These are phyloP conservation scores for Chytridiales sp. DNA, from an alignment of 371 early-diverging fungal genomes.

Conservation along the genomic window DNA sequence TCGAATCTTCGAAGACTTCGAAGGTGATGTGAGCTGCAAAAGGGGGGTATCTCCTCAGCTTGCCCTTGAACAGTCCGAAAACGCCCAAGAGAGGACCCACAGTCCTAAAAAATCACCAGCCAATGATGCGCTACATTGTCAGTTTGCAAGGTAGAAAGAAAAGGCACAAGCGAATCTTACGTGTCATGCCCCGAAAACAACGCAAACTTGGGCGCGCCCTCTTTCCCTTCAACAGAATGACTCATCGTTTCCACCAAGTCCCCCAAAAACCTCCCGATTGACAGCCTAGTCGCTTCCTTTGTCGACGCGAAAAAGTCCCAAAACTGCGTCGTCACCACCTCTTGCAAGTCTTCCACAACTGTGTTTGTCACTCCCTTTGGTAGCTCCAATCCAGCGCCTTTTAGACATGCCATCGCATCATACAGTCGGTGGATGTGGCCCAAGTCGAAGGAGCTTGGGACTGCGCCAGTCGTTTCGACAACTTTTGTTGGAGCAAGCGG, in stretches of 20 bases:
- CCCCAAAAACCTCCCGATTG: constrained; percentile 55
- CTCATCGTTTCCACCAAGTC: constrained; percentile 54
- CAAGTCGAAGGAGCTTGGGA: constrained; percentile 3
- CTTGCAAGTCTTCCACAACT: constrained; percentile 28
- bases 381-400: constrained; percentile 50
- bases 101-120: constrained; percentile 45
- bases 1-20: constrained; percentile 61
- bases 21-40: constrained; percentile 54
- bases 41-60: constrained; percentile 36
- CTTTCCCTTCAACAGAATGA: constrained; percentile 30
- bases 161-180: constrained; percentile 27
- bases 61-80: constrained; percentile 52
- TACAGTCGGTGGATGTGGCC: constrained; percentile 23
- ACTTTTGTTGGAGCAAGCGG: neutral
- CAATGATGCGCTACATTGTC: neutral
- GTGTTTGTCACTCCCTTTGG: constrained; percentile 49
- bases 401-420: constrained; percentile 33
- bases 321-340: constrained; percentile 10
- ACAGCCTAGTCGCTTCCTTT: constrained; percentile 48
- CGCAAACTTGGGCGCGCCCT: constrained; percentile 55
- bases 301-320: constrained; percentile 20
- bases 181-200: constrained; percentile 80
- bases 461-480: neutral
- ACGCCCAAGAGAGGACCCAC: constrained; percentile 64
- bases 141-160: constrained; percentile 4